Conservation (phyloP, 2,329 filamentous ascomycete species). For the Fusarium cyanostomum region DNA sequence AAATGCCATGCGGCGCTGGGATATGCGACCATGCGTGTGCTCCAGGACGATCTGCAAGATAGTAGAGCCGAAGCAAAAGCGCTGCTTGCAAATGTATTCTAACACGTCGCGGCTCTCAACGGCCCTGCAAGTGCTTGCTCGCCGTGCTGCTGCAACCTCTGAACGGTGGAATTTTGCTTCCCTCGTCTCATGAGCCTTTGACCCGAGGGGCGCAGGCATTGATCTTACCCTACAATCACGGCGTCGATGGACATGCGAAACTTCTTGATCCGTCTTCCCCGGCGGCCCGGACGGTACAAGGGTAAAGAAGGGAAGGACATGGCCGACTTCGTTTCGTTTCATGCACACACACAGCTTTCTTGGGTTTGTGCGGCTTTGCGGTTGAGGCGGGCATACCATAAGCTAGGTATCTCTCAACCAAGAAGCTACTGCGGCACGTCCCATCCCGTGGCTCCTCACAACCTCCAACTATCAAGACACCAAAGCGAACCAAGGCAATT, state of each 20-base stretch:
- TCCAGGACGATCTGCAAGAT: constrained; percentile 10
- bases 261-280: constrained; percentile 10
- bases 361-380: neutral
- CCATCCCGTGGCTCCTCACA: constrained; percentile 31
- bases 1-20: constrained; percentile 4
- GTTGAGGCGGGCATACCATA: neutral
- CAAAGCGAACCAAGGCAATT: constrained; percentile 17
- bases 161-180: constrained; percentile 10
- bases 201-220: neutral
- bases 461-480: constrained; percentile 23
- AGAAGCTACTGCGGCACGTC: constrained; percentile 31
- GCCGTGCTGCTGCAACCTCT: constrained; percentile 10
- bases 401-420: neutral
- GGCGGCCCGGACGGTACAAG: constrained; percentile 5
- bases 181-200: constrained; percentile 16
- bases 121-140: constrained; percentile 11
- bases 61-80: neutral
- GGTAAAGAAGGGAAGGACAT: neutral
- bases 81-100: constrained; percentile 6
- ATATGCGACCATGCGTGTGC: constrained; percentile 4
- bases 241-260: neutral
- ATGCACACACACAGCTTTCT: constrained; percentile 1
- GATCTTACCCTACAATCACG: constrained; percentile 32
- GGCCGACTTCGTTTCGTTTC: neutral
- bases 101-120: constrained; percentile 19